phyloP scores from a whole-genome alignment of 768 basidiomycete genomes.

The Mycena indigotica region DNA sequence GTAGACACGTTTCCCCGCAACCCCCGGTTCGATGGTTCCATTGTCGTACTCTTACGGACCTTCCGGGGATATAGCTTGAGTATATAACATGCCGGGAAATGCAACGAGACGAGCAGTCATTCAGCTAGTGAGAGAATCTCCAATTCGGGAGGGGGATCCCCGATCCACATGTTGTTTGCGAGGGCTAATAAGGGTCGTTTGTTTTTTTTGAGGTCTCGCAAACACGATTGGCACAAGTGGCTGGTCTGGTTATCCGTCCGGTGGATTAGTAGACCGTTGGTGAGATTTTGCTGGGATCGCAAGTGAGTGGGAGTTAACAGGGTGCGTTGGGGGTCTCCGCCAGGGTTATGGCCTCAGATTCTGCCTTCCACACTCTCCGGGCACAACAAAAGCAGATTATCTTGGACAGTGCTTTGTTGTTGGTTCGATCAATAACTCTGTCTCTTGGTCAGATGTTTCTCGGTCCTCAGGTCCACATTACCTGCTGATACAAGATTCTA shows the following conservation, averaged over 20 bases:
- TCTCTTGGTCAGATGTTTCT: too few relatives aligned
- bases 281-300: not conserved
- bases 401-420: not conserved
- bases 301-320: not conserved
- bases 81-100: conserved; percentile 35
- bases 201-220: not conserved
- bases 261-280: not conserved
- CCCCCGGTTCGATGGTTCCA: conserved; percentile 12
- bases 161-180: conserved; percentile 45
- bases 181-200: conserved; percentile 26
- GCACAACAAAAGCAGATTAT: not conserved
- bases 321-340: not conserved
- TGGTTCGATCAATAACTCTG: not conserved
- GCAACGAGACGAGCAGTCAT: conserved; percentile 34
- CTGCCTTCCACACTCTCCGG: not conserved
- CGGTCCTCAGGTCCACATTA: too few relatives aligned
- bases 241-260: not conserved
- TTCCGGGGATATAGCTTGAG: conserved; percentile 40
- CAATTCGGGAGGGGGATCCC: conserved; percentile 31
- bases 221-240: not conserved
- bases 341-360: not conserved
- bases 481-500: too few relatives aligned
- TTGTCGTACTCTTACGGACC: conserved; percentile 22
- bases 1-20: conserved; percentile 39
- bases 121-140: conserved; percentile 35